Evolutionary conservation across 371 early-diverging fungal genomes (phyloP).

Genomic region (Catenaria anguillulae): DNA sequence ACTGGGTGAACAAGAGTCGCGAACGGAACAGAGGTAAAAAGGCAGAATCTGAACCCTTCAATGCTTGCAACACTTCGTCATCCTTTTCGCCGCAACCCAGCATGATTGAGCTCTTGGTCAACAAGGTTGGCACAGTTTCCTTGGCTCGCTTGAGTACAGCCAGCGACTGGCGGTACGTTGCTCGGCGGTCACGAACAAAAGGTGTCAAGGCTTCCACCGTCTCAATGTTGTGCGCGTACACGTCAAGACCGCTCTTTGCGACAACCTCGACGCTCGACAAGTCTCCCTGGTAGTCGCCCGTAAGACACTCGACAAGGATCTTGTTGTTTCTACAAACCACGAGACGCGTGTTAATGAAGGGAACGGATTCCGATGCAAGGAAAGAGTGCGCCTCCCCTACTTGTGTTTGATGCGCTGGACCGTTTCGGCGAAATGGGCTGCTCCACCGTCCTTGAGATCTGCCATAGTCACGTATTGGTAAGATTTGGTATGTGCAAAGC

Average conservation of each 20-base stretch:
- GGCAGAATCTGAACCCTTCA: conserved; percentile 39
- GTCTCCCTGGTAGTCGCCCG: conserved; percentile 85
- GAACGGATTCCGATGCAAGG: conserved; percentile 3
- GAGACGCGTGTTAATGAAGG: no score
- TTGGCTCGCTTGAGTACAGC: conserved; percentile 80
- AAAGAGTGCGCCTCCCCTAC: no score
- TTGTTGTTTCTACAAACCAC: conserved; percentile 81
- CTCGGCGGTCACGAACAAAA: conserved; percentile 86
- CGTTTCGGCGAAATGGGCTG: conserved; percentile 84
- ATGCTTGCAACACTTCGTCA: conserved; percentile 72
- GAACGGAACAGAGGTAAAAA: background rate
- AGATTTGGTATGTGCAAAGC: background rate
- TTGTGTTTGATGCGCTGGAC: conserved; percentile 69
- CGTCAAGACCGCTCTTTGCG: conserved; percentile 81
- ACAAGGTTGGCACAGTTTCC: conserved; percentile 47
- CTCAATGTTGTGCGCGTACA: conserved; percentile 96
- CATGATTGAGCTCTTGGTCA: conserved; percentile 97
- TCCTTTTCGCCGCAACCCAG: conserved; percentile 93
- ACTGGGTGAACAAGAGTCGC: background rate
- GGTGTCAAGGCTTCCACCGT: conserved; percentile 85
- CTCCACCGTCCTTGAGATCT: conserved; percentile 87
- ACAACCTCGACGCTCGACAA: conserved; percentile 61
- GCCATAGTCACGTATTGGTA: background rate
- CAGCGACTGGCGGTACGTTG: conserved; percentile 82
- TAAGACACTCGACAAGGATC: conserved; percentile 88